Evolutionary conservation across 805 yeast species (phyloP), one percentile per base, ranked within the genome.

Genomic region (Barnettozyma wickerhamii): DNA sequence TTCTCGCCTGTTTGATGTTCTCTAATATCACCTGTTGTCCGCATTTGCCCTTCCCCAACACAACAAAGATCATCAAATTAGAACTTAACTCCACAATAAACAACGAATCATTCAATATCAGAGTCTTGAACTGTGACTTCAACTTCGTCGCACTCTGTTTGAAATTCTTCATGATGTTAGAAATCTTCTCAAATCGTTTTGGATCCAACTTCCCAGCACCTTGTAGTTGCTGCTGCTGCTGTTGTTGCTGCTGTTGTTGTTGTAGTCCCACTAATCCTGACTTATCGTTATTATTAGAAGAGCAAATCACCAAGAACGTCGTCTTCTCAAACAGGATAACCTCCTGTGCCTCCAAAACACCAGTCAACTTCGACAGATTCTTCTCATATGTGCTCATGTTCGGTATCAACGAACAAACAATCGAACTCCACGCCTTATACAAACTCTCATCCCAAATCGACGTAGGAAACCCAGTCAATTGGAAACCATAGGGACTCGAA

Each of bases 371-470:
- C 35, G 80, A 65, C 45, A 93, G 68, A 56, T 86, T 84, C 43
- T 75, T 75, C 60, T 91, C 91, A 55, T 88, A 84, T 13, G 79
- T 65, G 29, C 77, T 72, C 76, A 91, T 90, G 55, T 93, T 91
- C 12, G 99, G 97, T 42, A 93, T 91, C 50, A 93, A 71, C 2
- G 96, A 84, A 57, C 98, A 90, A 27, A 93, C 97, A 45, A 93
- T 91, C 37, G 81, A 85, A 3, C 96, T 86, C 99, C 99, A 93
- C 1, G 99, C 99, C 60, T 85, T 90, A 61, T 91, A 93, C 43
- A 91, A 68, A 55, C 91, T 80, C 61, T 91, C 98, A 64, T 91
- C 97, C 98, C 98, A 91, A 42, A 91, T 91, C 1, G 96, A 86
- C 0, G 98, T 93, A 6, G 96, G 91, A 58, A 89, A 91, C 3